These are phyloP conservation scores for Melampsora occidentalis DNA, from an alignment of 1,284 basidiomycete species.

Conservation along the genomic window DNA sequence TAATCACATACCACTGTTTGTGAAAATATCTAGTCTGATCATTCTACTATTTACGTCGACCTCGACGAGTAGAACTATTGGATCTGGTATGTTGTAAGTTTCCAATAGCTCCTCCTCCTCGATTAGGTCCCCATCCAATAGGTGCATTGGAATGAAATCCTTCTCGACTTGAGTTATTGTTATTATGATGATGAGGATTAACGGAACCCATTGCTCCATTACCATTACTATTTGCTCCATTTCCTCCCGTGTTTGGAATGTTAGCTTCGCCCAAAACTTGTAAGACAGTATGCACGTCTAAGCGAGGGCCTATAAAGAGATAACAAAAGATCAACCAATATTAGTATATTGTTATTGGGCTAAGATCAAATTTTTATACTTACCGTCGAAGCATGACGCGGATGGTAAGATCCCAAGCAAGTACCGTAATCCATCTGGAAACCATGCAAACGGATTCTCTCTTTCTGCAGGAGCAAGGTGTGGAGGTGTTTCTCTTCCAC, in stretches of 20 bases:
- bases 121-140: conserved; percentile 39
- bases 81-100: neutral
- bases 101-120: neutral
- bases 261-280: conserved; percentile 39
- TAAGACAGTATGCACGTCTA: conserved; percentile 35
- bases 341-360: neutral
- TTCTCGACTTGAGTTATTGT: neutral
- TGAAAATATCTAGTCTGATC: neutral
- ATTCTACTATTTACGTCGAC: conserved; percentile 33
- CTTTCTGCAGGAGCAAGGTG: neutral
- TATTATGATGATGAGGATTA: neutral
- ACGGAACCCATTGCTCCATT: conserved; percentile 2
- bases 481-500: conserved; percentile 14
- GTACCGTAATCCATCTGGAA: conserved; percentile 72
- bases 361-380: conserved; percentile 50
- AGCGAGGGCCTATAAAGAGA: conserved; percentile 24
- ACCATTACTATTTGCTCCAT: neutral
- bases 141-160: conserved; percentile 12
- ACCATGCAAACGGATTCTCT: conserved; percentile 35
- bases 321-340: neutral
- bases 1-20: neutral
- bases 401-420: conserved; percentile 76
- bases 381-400: conserved; percentile 73
- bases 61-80: conserved; percentile 20
- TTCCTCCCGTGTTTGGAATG: neutral